phyloP scores from a whole-genome alignment of 208 protist genomes.

The Wallacemonas sp. region DNA sequence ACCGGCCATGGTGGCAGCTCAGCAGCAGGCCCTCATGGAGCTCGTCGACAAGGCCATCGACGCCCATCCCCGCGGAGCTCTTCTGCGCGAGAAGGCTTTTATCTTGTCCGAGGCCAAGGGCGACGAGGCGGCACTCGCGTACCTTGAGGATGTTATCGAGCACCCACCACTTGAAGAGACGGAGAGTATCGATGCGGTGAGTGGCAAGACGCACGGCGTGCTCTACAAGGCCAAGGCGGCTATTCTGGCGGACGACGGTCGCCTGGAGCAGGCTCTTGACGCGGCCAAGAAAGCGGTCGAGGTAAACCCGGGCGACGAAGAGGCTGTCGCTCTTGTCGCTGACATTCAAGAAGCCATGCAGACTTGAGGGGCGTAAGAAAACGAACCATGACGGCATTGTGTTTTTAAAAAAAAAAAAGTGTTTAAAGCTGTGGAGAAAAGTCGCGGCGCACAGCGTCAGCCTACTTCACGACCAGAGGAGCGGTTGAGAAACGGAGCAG shows the following conservation, averaged over 20 bases:
- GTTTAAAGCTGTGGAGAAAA: too few relatives aligned
- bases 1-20: background rate
- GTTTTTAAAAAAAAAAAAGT: too few relatives aligned
- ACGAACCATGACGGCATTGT: too few relatives aligned
- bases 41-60: constrained; percentile 63
- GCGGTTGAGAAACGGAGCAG: too few relatives aligned
- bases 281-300: constrained; percentile 56
- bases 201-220: constrained; percentile 46
- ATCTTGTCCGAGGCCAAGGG: constrained; percentile 73
- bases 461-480: too few relatives aligned
- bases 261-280: constrained; percentile 59
- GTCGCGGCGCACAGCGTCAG: too few relatives aligned
- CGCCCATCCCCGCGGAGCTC: constrained; percentile 70
- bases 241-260: constrained; percentile 79
- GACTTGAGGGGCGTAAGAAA: background rate
- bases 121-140: constrained; percentile 70
- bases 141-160: constrained; percentile 58
- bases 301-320: constrained; percentile 63
- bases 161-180: constrained; percentile 85
- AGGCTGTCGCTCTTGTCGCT: constrained; percentile 58
- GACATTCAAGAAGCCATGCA: constrained; percentile 55
- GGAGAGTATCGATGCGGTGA: constrained; percentile 49
- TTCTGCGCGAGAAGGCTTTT: constrained; percentile 88
- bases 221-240: constrained; percentile 89
- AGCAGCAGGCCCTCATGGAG: constrained; percentile 25